Evolutionary conservation across 768 basidiomycete genomes (phyloP), one percentile per base, ranked within the genome.

Genomic region (Glaciozyma antarctica): DNA sequence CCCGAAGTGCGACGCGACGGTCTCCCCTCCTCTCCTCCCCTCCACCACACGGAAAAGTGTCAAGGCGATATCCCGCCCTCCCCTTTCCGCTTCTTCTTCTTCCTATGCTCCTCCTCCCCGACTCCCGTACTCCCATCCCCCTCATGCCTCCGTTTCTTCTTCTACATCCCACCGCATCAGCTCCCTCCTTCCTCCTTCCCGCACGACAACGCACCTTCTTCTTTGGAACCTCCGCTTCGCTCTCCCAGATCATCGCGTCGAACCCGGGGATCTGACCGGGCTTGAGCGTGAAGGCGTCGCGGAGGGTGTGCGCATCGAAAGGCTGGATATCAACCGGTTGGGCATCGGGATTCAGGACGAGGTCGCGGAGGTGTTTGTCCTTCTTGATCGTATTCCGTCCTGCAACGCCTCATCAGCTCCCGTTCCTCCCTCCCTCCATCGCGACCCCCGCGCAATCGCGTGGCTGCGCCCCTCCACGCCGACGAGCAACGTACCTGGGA

Each of bases 261-360:
- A 73, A 72, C n/a, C 72, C 70, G 0, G 67, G 67, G 41, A 72
- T 56, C 15, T 48, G 26, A 2, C 73, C 73, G 3, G 51, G n/a
- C 48, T 69, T 60, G 16, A 74, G 60, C 15, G 67, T 68, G 38
- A 72, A 68, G 3, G 65, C 69, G 1, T 69, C 73, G 15, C 71
- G 63, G 38, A 74, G 43, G 22, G 66, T 60, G 6, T 47, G 26
- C 15, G 58, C 53, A 44, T 72, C 73, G 55, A 72, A 61, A 0
- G 52, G 52, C 9, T 38, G n/a, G 41, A 72, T 44, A 17, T 70
- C 65, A 1, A 57, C 51, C 9, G 73, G 71, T 16, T 64, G 47
- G 28, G 24, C 15, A n/a, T 72, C 71, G 7, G 73, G 73, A 55
- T 74, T 70, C 22, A 69, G 55, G n/a, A 70, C 52, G 9, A 72